These are phyloP conservation scores for Lactarius evosmus DNA, from an alignment of 768 basidiomycete genomes.

Conservation along the genomic window DNA sequence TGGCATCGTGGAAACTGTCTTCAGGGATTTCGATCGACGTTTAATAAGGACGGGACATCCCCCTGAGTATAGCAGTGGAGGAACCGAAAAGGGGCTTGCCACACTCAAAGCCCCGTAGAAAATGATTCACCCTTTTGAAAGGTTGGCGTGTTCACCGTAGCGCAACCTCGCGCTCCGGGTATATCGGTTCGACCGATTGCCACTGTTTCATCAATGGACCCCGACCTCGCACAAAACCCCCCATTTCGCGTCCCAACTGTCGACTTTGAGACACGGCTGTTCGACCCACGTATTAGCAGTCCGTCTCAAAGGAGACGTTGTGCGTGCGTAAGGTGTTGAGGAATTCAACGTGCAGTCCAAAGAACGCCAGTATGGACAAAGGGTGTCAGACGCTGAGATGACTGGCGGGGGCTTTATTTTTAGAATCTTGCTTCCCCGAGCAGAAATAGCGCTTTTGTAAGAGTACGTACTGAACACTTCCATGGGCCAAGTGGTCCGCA, in stretches of 20 bases:
- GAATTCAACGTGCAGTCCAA: slow-evolving; percentile 53
- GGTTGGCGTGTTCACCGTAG: no score
- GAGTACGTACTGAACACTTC: slow-evolving; percentile 68
- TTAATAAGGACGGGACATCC: no score
- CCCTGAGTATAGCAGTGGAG: no score
- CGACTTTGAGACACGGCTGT: slow-evolving; percentile 63
- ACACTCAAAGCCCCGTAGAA: no score
- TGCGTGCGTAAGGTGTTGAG: slow-evolving; percentile 60
- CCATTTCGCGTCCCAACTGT: slow-evolving; percentile 69
- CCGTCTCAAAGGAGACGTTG: slow-evolving; percentile 61
- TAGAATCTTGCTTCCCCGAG: neutral
- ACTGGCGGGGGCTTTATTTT: slow-evolving; percentile 39
- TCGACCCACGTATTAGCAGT: slow-evolving; percentile 64
- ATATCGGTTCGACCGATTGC: no score
- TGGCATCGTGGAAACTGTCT: no score
- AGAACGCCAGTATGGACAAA: slow-evolving; percentile 66
- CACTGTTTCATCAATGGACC: slow-evolving; percentile 65
- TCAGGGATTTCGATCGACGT: no score
- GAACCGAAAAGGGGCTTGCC: no score
- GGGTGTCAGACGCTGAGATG: slow-evolving; percentile 50
- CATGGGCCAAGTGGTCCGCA: slow-evolving; percentile 82
- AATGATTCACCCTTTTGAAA: no score
- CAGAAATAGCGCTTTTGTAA: no score
- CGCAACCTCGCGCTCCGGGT: no score
- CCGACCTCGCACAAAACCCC: slow-evolving; percentile 77